Conservation (phyloP, 371 early-diverging fungal species). For the Syncephalastrum racemosum region DNA sequence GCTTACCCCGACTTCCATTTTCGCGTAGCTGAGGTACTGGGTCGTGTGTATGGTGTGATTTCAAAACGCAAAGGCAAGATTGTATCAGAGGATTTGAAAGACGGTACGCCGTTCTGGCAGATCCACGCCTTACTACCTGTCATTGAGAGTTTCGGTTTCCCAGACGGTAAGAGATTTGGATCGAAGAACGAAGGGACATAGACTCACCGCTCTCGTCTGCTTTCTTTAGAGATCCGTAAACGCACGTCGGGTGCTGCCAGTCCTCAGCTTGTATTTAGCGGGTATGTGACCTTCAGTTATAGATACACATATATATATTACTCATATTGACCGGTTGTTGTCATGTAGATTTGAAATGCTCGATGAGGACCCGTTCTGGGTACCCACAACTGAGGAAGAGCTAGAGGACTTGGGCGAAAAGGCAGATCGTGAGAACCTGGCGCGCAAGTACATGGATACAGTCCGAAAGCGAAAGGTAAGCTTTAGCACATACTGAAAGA, state of each 20-base stretch:
- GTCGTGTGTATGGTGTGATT: slow-evolving; percentile 94
- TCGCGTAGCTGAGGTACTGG: slow-evolving; percentile 81
- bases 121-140: slow-evolving; percentile 95
- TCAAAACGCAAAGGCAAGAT: slow-evolving; percentile 86
- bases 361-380: slow-evolving; percentile 97
- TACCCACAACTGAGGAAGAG: slow-evolving; percentile 95
- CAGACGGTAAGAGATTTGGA: slow-evolving; percentile 68
- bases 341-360: slow-evolving; percentile 79
- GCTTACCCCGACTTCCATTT: no score
- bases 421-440: slow-evolving; percentile 94
- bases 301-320: no score
- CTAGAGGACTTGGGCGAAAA: slow-evolving; percentile 97
- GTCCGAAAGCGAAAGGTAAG: slow-evolving; percentile 90
- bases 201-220: neutral
- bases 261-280: slow-evolving; percentile 92
- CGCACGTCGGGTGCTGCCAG: slow-evolving; percentile 93
- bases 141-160: slow-evolving; percentile 98
- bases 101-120: slow-evolving; percentile 93
- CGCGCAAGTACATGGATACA: slow-evolving; percentile 92
- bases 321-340: neutral
- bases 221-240: slow-evolving; percentile 79
- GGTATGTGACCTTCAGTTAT: slow-evolving; percentile 47
- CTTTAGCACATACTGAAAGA: neutral
- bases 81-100: slow-evolving; percentile 90
- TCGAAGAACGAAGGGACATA: neutral